Evolutionary conservation across 768 basidiomycete genomes (phyloP).

Genomic region (Suillus bovinus): DNA sequence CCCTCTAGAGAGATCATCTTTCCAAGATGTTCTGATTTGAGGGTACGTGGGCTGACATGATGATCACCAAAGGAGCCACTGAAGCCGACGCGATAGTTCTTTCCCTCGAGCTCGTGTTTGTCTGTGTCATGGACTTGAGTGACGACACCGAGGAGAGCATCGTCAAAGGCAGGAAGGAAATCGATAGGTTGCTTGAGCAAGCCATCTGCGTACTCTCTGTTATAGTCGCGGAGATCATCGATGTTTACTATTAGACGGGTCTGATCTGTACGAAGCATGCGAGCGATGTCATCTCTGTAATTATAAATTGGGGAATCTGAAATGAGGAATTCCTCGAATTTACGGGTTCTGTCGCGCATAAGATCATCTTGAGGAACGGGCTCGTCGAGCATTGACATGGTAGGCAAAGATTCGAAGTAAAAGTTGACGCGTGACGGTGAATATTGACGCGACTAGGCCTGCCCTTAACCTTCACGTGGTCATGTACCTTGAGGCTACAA

Average conservation of each 20-base stretch:
- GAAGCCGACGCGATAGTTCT: slow-evolving; percentile 85
- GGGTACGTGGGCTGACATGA: slow-evolving; percentile 92
- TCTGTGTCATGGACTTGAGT: slow-evolving; percentile 71
- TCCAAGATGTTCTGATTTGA: slow-evolving; percentile 85
- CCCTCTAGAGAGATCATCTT: slow-evolving; percentile 98
- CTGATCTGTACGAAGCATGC: slow-evolving; percentile 79
- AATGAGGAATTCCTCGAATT: slow-evolving; percentile 83
- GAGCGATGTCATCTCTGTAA: slow-evolving; percentile 82
- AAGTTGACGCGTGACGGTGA: slow-evolving; percentile 23
- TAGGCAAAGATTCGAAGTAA: background rate
- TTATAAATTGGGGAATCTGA: slow-evolving; percentile 68
- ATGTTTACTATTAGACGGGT: slow-evolving; percentile 93
- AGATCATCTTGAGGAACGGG: slow-evolving; percentile 70
- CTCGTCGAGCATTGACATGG: slow-evolving; percentile 45
- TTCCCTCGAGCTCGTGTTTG: slow-evolving; percentile 81
- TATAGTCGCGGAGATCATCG: slow-evolving; percentile 92
- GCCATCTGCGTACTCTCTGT: slow-evolving; percentile 84
- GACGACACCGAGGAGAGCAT: slow-evolving; percentile 74
- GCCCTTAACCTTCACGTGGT: slow-evolving; percentile 33
- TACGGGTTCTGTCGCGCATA: slow-evolving; percentile 71
- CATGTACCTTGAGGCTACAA: too few relatives aligned
- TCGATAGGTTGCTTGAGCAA: slow-evolving; percentile 86
- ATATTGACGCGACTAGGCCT: slow-evolving; percentile 29
- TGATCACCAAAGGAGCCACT: slow-evolving; percentile 98
- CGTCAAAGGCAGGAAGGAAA: slow-evolving; percentile 87